These are phyloP conservation scores for Saccharomycopsis fibuligera DNA, from an alignment of 805 yeast species.

Conservation along the genomic window DNA sequence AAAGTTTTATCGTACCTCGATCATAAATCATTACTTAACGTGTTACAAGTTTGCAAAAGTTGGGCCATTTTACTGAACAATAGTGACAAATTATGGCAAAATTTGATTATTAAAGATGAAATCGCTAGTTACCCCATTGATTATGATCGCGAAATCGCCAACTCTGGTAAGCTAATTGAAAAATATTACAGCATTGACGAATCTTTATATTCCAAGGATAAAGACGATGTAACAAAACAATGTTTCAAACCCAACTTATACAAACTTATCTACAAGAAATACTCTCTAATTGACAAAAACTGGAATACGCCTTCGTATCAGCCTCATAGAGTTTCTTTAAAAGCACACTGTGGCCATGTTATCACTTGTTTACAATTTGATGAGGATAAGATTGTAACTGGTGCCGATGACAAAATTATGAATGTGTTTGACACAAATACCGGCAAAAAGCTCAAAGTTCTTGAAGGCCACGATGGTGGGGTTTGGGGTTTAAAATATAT, in stretches of 20 bases:
- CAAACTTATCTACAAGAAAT: slow-evolving; percentile 55
- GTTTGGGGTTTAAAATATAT: slow-evolving; percentile 95
- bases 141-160: slow-evolving; percentile 20
- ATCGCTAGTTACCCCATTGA: slow-evolving; percentile 39
- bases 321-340: slow-evolving; percentile 61
- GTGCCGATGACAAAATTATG: slow-evolving; percentile 82
- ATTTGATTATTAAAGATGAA: slow-evolving; percentile 54
- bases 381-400: slow-evolving; percentile 83
- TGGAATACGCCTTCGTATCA: slow-evolving; percentile 74
- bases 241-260: slow-evolving; percentile 32
- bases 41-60: slow-evolving; percentile 55
- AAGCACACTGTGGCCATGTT: slow-evolving; percentile 73
- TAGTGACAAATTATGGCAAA: slow-evolving; percentile 64
- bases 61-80: slow-evolving; percentile 67
- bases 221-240: slow-evolving; percentile 19
- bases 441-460: slow-evolving; percentile 55
- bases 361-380: slow-evolving; percentile 94
- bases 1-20: slow-evolving; percentile 63
- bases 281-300: slow-evolving; percentile 50
- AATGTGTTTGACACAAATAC: slow-evolving; percentile 72
- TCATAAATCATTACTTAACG: slow-evolving; percentile 49
- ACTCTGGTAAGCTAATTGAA: slow-evolving; percentile 17
- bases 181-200: slow-evolving; percentile 19
- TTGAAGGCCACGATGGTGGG: slow-evolving; percentile 93
- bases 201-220: slow-evolving; percentile 5